Percentiles rank a stretch among this genome's conserved stretches.
These are phyloP conservation scores for Sphenostylis stenocarpa DNA, from an alignment of 306 rosid genomes.

Conservation along the genomic window DNA sequence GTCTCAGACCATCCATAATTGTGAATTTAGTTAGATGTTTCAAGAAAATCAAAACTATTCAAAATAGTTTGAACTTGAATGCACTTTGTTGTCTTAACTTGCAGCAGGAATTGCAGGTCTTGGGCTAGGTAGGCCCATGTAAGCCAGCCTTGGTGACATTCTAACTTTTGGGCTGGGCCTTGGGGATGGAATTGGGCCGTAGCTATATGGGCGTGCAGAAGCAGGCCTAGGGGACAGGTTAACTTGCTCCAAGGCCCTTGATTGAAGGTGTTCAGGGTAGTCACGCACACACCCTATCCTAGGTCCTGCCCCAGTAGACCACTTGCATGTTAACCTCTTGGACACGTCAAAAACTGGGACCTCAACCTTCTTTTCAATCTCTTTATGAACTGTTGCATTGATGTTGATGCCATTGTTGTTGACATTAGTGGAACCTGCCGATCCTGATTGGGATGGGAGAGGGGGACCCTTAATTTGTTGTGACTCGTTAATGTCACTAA, in stretches of 20 bases:
- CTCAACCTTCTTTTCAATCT: slow-evolving; percentile 33
- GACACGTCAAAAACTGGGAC: slow-evolving; percentile 44
- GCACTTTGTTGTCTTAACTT: slow-evolving; percentile 30
- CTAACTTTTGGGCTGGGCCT: slow-evolving; percentile 90
- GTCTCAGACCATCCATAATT: background rate
- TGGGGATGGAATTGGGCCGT: slow-evolving; percentile 97
- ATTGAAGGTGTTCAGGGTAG: slow-evolving; percentile 81
- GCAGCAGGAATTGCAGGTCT: slow-evolving; percentile 45
- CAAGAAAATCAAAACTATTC: too few species aligned
- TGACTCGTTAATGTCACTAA: slow-evolving; percentile 30
- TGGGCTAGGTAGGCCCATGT: slow-evolving; percentile 94
- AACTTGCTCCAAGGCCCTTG: slow-evolving; percentile 89
- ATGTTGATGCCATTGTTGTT: slow-evolving; percentile 1
- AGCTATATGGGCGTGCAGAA: slow-evolving; percentile 34
- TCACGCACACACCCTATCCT: slow-evolving; percentile 94
- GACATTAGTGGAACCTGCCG: background rate
- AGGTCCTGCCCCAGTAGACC: slow-evolving; percentile 86
- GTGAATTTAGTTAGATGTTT: too few species aligned
- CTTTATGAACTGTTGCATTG: slow-evolving; percentile 22
- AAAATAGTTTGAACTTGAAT: too few species aligned
- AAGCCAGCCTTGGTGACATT: slow-evolving; percentile 75
- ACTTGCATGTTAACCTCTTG: slow-evolving; percentile 70
- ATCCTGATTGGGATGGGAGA: background rate
- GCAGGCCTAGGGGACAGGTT: slow-evolving; percentile 69
- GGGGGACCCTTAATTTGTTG: slow-evolving; percentile 33